phyloP scores from a whole-genome alignment of 176 grass and related monocot species.

The Oryza nivara region DNA sequence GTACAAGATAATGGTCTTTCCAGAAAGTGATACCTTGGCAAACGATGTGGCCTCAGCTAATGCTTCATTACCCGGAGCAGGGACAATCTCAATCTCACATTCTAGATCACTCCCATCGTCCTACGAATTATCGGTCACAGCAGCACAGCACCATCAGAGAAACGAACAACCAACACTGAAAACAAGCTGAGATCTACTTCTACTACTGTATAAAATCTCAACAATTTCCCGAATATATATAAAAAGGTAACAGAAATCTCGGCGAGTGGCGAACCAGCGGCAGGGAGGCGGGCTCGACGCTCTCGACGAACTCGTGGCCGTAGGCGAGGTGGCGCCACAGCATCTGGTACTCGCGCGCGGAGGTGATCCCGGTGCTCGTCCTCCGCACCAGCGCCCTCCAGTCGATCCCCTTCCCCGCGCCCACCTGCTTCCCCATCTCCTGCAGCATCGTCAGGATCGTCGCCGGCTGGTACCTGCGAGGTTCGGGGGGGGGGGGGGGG shows the following conservation, averaged over 20 bases:
- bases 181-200: conserved; percentile 8
- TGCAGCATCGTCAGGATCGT: conserved; percentile 73
- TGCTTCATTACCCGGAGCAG: conserved; percentile 47
- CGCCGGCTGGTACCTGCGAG: conserved; percentile 68
- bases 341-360: conserved; percentile 91
- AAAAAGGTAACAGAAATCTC: background rate
- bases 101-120: conserved; percentile 97
- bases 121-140: conserved; percentile 38
- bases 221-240: background rate
- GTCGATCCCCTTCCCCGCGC: conserved; percentile 49
- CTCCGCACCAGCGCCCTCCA: conserved; percentile 63
- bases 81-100: conserved; percentile 69
- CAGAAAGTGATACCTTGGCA: conserved; percentile 62
- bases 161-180: background rate
- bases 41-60: conserved; percentile 62
- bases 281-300: conserved; percentile 42
- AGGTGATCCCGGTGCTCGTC: conserved; percentile 78
- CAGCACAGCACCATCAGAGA: conserved; percentile 3
- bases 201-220: background rate
- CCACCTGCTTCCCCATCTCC: conserved; percentile 64
- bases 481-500: background rate
- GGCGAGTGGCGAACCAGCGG: conserved; percentile 67
- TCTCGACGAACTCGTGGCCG: conserved; percentile 46
- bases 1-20: background rate
- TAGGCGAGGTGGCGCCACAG: conserved; percentile 93